Base-by-base conservation (phyloP, 176 grass and related monocot genomes). In the Musa acuminata region DNA sequence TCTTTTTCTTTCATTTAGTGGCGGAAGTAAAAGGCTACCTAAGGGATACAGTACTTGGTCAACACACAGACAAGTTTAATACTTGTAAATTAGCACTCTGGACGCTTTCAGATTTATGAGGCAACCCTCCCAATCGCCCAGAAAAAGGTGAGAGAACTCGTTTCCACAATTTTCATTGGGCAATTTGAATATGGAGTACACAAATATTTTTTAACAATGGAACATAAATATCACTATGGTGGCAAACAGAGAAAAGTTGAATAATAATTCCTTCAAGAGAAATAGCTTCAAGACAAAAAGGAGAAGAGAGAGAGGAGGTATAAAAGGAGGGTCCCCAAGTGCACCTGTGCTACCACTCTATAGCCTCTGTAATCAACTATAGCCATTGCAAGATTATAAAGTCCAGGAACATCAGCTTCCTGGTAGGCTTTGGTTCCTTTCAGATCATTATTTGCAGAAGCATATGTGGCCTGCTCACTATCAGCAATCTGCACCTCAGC, bases 361-460 rank as follows among this genome's bases (percentile, higher is more conserved):
- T 94, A 89, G 69, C 96, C 96, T 91, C 91, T 89, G 82, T 91
- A 99, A 85, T 99, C 96, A 72, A 99, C 82, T 82, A 99, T 95
- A 72, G 91, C 88, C 96, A 99, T 99, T 11, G 96, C 96, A 82
- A 99, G 90, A 88, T 99, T 99, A 62, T 99, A 91, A 72, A 99
- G 86, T 53, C 96, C 96, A 79, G 83, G 67, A 82, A 99, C 78
- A 83, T 99, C 96, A 86, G 86, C 88, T 87, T 99, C 90, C 75
- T 99, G 96, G 82, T 99, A 99, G 70, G 96, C 89, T 67, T 91
- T 99, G 2, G 96, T 95, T 87, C 96, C 96, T 91, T 89, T 95
- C 9, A 99, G 85, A 76, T 99, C 96, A 89, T 94, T 99, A 72
- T 99, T 99, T 82, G 96, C 96, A 81, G 96, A 99, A 80, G 91